Evolutionary conservation across 225 moss, liverwort and hornwort species (phyloP), one percentile per base, ranked within the genome.

Genomic region (Marchantia paleacea): DNA sequence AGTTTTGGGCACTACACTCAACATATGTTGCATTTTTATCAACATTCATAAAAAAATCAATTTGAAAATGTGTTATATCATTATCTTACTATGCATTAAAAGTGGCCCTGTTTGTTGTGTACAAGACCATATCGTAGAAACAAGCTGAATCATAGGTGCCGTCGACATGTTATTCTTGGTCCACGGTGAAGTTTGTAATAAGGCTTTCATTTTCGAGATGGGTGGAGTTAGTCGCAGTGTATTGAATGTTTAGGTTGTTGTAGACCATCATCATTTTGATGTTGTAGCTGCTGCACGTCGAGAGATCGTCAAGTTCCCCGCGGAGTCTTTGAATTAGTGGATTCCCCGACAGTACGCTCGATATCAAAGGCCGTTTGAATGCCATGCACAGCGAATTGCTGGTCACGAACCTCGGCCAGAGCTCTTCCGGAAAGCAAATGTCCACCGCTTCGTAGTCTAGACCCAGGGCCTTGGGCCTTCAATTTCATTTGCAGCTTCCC

Each of bases 391-490:
- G 78, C 50, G 52, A 39, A 28, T 66, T 60, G 47, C 22, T 76
- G 15, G 75, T 75, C 10, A 64, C 50, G 20, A 75, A 75, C 29
- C 66, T 81, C 64, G 55, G 60, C 3, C 24, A 61, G 11, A 67
- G 63, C 2, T 63, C 2, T 1, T 52, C 66, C 5, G 75, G 75
- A 20, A 75, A 76, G 52, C 81, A 81, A 14, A 15, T 4, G 12
- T 67, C 28, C 12, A 81, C 81, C 14, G 30, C 65, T 18, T 75
- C 26, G 20, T 67, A 14, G 20, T 13, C 67, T 9, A 81, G 28
- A 14, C 81, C 75, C 39, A 76, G 81, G 7, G 75, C 18, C 29
- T 81, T 52, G 13, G 76, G n/a, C n/a, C n/a, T n/a, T n/a, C n/a
- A 14, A 14, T 52, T 64, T 29, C 10, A 8, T 10, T 7, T 81